Evolutionary conservation across 208 protist genomes (phyloP), one percentile per base, ranked within the genome.

Genomic region (Trypanosoma mega): DNA sequence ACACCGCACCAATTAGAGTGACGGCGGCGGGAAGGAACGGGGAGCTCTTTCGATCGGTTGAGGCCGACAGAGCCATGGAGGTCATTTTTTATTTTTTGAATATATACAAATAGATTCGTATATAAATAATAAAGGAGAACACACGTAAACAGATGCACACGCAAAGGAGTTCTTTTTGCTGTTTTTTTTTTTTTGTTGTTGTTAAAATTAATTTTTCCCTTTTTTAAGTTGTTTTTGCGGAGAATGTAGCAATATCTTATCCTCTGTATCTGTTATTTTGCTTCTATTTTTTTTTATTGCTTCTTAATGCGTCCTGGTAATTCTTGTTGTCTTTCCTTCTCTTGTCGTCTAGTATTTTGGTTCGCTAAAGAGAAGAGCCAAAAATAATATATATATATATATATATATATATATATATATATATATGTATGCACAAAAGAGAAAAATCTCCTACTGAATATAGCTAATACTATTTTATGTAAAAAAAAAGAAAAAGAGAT

Each of bases 21-120:
- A 74, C 87, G 0, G 77, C 68, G n/a, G 81, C 48, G 4, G 82
- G 73, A 21, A 93, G 55, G 1, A 87, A 54, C 14, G 58, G 14
- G 0, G 34, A 23, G n/a, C 21, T 18, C 31, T 39, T 39, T 39
- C 12, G 6, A 39, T 12, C 34, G 34, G 8, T 39, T 12, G 34
- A 12, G 12, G 12, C 12, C 8, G 34, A 12, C 6, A 39, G 12
- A 39, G 34, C 8, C 12, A 12, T 16, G 34, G 34, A 12, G 6
- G 34, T 16, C 34, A 39, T 39, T 39, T n/a, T n/a, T n/a, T n/a
- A n/a, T n/a, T n/a, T n/a, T n/a, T n/a, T 41, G 14, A 27, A 24
- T 20, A 0, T 8, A 27, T 14, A 44, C 5, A 56, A 14, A 16
- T 57, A 41, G 8, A n/a, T 27, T 18, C 20, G 14, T 27, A 45